Base-by-base conservation (phyloP, 1,284 basidiomycete genomes). In the Paramarasmius palmivorus region DNA sequence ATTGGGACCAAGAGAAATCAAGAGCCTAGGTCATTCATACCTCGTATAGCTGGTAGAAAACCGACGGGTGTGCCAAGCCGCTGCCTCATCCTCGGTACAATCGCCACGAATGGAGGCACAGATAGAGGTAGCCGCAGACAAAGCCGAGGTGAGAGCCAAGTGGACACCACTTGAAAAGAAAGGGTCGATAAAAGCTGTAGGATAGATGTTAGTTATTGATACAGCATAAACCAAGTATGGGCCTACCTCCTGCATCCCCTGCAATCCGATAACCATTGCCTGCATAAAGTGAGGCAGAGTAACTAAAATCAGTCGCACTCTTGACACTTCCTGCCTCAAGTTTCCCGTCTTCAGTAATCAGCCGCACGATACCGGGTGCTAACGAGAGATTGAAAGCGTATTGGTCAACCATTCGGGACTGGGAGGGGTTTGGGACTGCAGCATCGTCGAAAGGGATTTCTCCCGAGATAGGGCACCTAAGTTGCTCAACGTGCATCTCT, bases 101-200 rank as follows among this genome's bases (percentile, higher is more conserved):
- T 85, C 75, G 0, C 79, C 76, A 12, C 75, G 73, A 26, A 84
- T 68, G 0, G 77, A 73, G 3, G 84, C 81, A 22, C 75, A 71
- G 49, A 86, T 79, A 2, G 78, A 76, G 4, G 74, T 71, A 0
- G 82, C 81, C 2, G 83, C 83, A 2, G 81, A 75, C 9, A 86
- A 65, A 0, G 71, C 84, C 37, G 82, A 75, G 1, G 80, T 76
- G 63, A 85, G 72, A 1, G 83, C 84, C 2, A 86, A 73, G 59
- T 86, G 84, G 4, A 86, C 73, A 0, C 84, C 84, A 14, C 82
- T 83, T 2, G 79, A 82, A 66, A 86, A 84, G 65, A 82, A 79
- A 0, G 83, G 83, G 56, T 85, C 83, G 52, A 85, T 84, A 64
- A 85, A 84, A 1, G 82, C 83, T 84, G 32, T n/a, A 10, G 45